Percentiles rank a stretch among this genome's conserved stretches.
Conservation (phyloP, 73 alveolate genomes). For the Paramecium pentaurelia region DNA sequence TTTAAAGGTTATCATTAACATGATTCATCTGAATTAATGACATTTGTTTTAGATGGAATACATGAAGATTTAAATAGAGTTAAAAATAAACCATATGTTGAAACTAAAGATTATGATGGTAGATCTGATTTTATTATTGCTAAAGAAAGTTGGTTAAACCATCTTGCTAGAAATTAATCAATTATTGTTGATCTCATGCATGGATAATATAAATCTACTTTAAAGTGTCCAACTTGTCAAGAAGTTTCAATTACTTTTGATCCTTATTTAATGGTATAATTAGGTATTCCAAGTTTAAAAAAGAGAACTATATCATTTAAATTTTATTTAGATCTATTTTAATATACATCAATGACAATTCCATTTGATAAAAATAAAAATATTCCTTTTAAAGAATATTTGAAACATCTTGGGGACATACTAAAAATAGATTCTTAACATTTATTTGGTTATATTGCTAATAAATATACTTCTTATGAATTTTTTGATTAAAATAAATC, state of each 20-base stretch:
- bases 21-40: conserved; percentile 77
- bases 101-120: conserved; percentile 68
- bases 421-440: not conserved
- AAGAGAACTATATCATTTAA: conserved; percentile 23
- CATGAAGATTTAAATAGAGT: conserved; percentile 97
- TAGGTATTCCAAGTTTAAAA: conserved; percentile 86
- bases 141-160: conserved; percentile 86
- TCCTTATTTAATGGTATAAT: conserved; percentile 86
- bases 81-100: conserved; percentile 84
- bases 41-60: conserved; percentile 85
- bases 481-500: not conserved
- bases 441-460: not conserved
- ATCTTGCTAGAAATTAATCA: conserved; percentile 88
- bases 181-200: conserved; percentile 93
- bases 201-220: conserved; percentile 90
- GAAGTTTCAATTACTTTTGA: conserved; percentile 88
- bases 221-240: conserved; percentile 89
- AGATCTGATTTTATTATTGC: conserved; percentile 87
- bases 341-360: not conserved
- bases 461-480: not conserved
- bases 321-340: not conserved
- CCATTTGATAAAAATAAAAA: not conserved
- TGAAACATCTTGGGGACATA: not conserved
- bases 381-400: not conserved
- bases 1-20: conserved; percentile 48